Evolutionary conservation across 140 eudicot species (phyloP), one percentile per base, ranked within the genome.

Genomic region (Eryngium alpinum): DNA sequence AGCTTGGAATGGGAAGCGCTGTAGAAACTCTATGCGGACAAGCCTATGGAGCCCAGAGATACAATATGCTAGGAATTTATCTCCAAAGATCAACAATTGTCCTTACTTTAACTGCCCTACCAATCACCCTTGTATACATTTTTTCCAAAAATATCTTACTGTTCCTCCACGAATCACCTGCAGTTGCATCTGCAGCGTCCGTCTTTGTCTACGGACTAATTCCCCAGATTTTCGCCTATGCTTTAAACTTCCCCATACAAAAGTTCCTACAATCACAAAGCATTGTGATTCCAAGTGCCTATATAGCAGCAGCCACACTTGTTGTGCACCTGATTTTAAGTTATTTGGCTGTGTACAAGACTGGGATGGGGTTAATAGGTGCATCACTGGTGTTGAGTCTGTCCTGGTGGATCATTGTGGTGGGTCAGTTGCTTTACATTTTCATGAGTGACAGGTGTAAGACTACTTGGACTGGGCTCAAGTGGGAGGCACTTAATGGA

Each of bases 331-430:
- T 92, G 43, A 18, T 89, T 56, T 71, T 89, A 52, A 83, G 96
- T 65, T 92, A 92, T 91, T 72, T 85, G 22, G 86, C 80, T 74
- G 97, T 90, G 74, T 92, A 90, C 89, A 88, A 80, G 87, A 44
- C 89, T 9, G 90, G 91, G 50, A 28, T 90, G 24, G 97, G 97
- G 0, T 50, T 92, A 67, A 25, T 92, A 0, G 97, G 97, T 5
- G 96, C 96, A 17, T 90, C 97, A 1, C 77, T 89, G 72, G 85
- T 86, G 63, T 83, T 92, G 84, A 92, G 97, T 62, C 69, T 92
- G 56, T 92, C 97, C 6, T 92, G 97, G 97, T 92, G 97, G 93
- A 86, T 92, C 34, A 89, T 92, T 11, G 97, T 92, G 28, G 87
- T 34, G n/a, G 93, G 87, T 12, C 97, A 90, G 56, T 73, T 90